A percentile compares a stretch with the other conserved stretches of the same genome.
phyloP scores from a whole-genome alignment of 768 basidiomycete genomes.

The Hygrocybe punicea region DNA sequence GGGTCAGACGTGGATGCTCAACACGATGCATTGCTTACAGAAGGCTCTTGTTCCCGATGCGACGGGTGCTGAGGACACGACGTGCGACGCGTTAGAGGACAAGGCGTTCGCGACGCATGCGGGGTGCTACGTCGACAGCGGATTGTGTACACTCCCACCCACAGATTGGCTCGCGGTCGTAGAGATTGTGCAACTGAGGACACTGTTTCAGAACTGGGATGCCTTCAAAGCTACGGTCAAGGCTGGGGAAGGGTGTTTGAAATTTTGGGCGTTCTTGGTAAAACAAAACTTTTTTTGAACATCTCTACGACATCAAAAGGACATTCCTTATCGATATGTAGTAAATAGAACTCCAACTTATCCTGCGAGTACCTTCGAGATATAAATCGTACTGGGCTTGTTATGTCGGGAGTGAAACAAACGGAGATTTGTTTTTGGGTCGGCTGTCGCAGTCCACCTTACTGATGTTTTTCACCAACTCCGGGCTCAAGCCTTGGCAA shows the following conservation, averaged over 20 bases:
- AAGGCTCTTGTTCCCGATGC: slow-evolving; percentile 38
- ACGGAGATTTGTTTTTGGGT: too few relatives aligned
- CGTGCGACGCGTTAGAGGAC: slow-evolving; percentile 34
- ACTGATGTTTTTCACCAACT: too few relatives aligned
- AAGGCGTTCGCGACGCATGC: slow-evolving; percentile 44
- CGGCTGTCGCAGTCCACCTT: too few relatives aligned
- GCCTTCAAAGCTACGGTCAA: slow-evolving; percentile 28
- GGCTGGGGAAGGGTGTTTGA: slow-evolving; percentile 31
- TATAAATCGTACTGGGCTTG: too few relatives aligned
- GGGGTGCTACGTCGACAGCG: slow-evolving; percentile 39
- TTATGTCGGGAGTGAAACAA: too few relatives aligned
- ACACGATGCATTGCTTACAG: slow-evolving; percentile 48
- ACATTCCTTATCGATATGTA: neutral
- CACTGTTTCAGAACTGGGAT: slow-evolving; percentile 31
- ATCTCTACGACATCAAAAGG: neutral
- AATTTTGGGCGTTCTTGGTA: neutral
- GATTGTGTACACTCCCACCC: slow-evolving; percentile 39
- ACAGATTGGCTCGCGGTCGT: slow-evolving; percentile 39
- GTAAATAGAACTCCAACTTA: too few relatives aligned
- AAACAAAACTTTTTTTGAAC: neutral
- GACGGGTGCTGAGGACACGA: slow-evolving; percentile 16
- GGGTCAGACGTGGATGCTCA: slow-evolving; percentile 44
- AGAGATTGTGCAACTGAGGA: slow-evolving; percentile 33
- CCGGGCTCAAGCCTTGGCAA: slow-evolving; percentile 41
- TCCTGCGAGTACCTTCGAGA: too few relatives aligned